Conservation (phyloP, 2,329 filamentous ascomycete species). For the Botrytis galanthina region DNA sequence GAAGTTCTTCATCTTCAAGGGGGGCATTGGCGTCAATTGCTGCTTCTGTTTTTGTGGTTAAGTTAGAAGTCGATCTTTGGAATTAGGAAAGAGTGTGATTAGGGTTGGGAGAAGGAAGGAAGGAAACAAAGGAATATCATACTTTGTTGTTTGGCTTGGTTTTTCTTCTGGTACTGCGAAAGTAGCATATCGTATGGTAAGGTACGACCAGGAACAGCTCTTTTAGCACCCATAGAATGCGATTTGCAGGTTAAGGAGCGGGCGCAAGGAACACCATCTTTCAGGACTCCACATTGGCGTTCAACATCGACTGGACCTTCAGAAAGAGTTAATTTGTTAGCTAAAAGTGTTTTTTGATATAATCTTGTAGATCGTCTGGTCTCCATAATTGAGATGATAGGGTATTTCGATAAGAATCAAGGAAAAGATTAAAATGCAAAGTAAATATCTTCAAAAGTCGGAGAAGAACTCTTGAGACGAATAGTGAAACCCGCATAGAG, state of each 20-base stretch:
- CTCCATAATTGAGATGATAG: conserved; percentile 1
- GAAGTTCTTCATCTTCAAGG: conserved; percentile 77
- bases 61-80: conserved; percentile 3
- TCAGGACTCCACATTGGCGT: conserved; percentile 83
- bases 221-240: conserved; percentile 91
- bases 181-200: conserved; percentile 91
- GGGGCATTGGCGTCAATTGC: conserved; percentile 93
- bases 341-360: conserved; percentile 13
- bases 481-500: not conserved
- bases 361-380: not conserved
- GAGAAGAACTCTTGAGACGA: not conserved
- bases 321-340: conserved; percentile 5
- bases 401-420: not conserved
- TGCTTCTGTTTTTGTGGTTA: conserved; percentile 60
- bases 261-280: conserved; percentile 86
- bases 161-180: conserved; percentile 91
- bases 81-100: not conserved
- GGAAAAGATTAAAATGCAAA: not conserved
- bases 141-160: conserved; percentile 97
- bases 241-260: conserved; percentile 90
- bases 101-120: conserved; percentile 19
- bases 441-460: not conserved
- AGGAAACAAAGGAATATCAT: conserved; percentile 42
- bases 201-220: conserved; percentile 80
- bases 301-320: conserved; percentile 86